Evolutionary conservation across 768 basidiomycete species (phyloP), one percentile per base, ranked within the genome.

Genomic region (Vishniacozyma victoriae): DNA sequence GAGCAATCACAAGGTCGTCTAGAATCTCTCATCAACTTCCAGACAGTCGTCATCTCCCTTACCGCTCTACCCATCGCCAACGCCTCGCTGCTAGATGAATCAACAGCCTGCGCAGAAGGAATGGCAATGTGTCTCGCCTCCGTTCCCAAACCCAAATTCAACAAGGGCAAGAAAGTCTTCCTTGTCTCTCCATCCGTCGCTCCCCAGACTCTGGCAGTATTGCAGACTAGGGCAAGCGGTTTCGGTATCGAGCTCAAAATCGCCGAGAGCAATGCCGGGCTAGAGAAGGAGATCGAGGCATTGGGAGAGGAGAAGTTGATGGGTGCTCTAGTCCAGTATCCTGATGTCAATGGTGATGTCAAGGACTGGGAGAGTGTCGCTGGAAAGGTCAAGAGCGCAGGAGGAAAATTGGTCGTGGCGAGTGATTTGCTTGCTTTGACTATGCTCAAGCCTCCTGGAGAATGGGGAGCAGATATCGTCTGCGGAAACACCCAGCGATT

Each of bases 1-100:
- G 93, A 99, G 77, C 86, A 97, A 71, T 83, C 93, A n/a, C 93
- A 99, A 81, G 93, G 92, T 33, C 93, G 93, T 43, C 79, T 99
- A 40, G 93, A 99, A 69, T 95, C 90, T 4, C 79, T 99, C 31
- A 81, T 97, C 66, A 97, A 99, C 72, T 99, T 82, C 67, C 93
- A 99, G 75, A 88, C 91, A 0, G 91, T 99, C 85, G 80, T 92
- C 55, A 87, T 82, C 75, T 95, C 92, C 14, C 75, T 99, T 64
- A 95, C 93, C 13, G 79, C 84, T 18, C 90, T 99, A 80, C 86
- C 90, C 60, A 89, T 96, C 53, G 87, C 93, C 23, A 96, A 96
- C 63, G 91, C 93, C 2, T 96, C 91, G 14, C 78, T 99, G 19
- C 76, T 99, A 24, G 93, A 96, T 64, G 93, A 96, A 72, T 85